These are phyloP conservation scores for Delphinella strobiligena DNA, from an alignment of 2,329 filamentous ascomycete genomes.

Conservation along the genomic window DNA sequence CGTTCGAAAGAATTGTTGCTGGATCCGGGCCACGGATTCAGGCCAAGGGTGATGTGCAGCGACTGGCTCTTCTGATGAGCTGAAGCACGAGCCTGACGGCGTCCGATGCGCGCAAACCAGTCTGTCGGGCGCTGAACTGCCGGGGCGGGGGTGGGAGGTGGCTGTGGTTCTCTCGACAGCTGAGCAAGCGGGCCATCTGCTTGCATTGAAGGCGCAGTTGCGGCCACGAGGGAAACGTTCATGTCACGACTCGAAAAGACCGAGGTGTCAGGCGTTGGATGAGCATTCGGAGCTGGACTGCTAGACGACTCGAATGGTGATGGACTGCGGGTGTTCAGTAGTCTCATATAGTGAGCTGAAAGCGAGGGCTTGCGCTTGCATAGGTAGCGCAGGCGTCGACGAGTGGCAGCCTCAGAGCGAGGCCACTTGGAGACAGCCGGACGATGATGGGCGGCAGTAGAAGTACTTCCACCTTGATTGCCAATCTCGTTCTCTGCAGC, in stretches of 20 bases:
- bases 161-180: conserved; percentile 28
- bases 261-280: conserved; percentile 13
- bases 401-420: conserved; percentile 44
- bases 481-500: conserved; percentile 35
- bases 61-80: conserved; percentile 41
- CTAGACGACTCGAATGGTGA: conserved; percentile 40
- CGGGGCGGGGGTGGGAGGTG: conserved; percentile 17
- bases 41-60: conserved; percentile 33
- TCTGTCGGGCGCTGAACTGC: conserved; percentile 21
- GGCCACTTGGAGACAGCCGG: conserved; percentile 38
- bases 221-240: conserved; percentile 38
- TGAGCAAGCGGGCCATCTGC: conserved; percentile 35
- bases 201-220: conserved; percentile 41
- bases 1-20: conserved; percentile 8
- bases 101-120: conserved; percentile 29
- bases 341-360: conserved; percentile 51
- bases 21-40: conserved; percentile 17
- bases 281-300: conserved; percentile 6
- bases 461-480: too few relatives aligned
- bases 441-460: conserved; percentile 23
- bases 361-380: conserved; percentile 51
- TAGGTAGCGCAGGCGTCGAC: conserved; percentile 45
- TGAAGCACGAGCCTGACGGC: conserved; percentile 34
- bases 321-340: conserved; percentile 48
- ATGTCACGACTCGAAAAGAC: conserved; percentile 38